These are phyloP conservation scores for Talaromyces sp. DNA, from an alignment of 2,329 filamentous ascomycete species.

Conservation along the genomic window DNA sequence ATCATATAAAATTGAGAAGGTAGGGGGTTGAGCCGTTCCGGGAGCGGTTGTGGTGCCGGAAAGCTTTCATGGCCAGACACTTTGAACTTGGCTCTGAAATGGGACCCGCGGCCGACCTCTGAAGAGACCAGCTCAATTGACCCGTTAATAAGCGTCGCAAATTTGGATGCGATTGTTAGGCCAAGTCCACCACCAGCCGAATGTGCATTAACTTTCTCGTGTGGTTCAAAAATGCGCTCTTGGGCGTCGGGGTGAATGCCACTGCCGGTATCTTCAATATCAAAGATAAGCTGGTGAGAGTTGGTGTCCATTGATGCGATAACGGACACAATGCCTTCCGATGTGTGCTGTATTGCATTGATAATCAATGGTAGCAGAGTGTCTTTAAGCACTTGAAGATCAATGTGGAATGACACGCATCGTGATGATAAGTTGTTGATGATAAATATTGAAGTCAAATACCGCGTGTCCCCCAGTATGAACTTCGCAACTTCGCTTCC, in stretches of 20 bases:
- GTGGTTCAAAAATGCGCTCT: constrained; percentile 13
- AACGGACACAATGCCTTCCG: constrained; percentile 7
- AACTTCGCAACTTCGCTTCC: not conserved
- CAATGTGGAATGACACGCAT: constrained; percentile 1
- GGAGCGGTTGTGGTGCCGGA: not conserved
- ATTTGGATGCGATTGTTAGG: constrained; percentile 14
- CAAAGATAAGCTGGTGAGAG: not conserved
- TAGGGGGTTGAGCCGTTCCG: not conserved
- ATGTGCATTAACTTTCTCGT: constrained; percentile 12
- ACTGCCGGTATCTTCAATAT: constrained; percentile 12
- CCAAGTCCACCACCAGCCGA: constrained; percentile 17
- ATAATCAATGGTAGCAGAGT: constrained; percentile 8
- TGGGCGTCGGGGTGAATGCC: constrained; percentile 12
- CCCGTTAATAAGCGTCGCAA: constrained; percentile 11
- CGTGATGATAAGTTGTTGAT: not conserved
- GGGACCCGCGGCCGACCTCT: constrained; percentile 7
- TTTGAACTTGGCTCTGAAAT: constrained; percentile 15
- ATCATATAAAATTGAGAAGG: not conserved
- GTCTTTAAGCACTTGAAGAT: constrained; percentile 11
- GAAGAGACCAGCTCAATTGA: constrained; percentile 11
- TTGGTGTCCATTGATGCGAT: not conserved
- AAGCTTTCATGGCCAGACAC: constrained; percentile 1
- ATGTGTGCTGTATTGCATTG: constrained; percentile 10
- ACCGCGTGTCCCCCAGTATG: constrained; percentile 7
- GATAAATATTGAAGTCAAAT: constrained; percentile 5